phyloP scores from a whole-genome alignment of 2,329 filamentous ascomycete species.

The Zasmidium citrigriseum region DNA sequence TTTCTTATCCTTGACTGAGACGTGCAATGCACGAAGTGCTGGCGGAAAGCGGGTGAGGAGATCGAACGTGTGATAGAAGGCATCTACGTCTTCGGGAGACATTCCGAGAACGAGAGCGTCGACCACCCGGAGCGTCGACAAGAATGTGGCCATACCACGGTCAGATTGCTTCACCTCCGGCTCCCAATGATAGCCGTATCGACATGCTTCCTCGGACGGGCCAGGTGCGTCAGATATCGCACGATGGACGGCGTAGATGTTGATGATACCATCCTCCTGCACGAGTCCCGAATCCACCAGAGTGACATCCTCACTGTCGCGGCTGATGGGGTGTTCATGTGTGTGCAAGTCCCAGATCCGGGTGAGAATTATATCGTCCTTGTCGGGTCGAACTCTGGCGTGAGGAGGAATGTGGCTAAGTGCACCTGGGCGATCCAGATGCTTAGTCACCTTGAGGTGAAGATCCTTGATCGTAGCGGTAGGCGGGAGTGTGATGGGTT shows the following conservation, averaged over 20 bases:
- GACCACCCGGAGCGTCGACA: constrained; percentile 39
- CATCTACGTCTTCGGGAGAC: constrained; percentile 21
- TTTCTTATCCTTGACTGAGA: constrained; percentile 37
- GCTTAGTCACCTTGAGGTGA: constrained; percentile 22
- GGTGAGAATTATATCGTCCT: neutral
- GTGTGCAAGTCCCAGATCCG: constrained; percentile 33
- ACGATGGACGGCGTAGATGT: constrained; percentile 33
- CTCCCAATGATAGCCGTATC: constrained; percentile 30
- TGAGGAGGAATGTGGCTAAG: constrained; percentile 20
- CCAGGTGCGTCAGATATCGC: neutral
- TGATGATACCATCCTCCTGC: constrained; percentile 25
- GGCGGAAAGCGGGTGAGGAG: constrained; percentile 36
- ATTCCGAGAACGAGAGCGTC: constrained; percentile 24
- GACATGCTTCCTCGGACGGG: constrained; percentile 29
- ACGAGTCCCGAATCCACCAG: constrained; percentile 24
- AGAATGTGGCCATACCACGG: constrained; percentile 37
- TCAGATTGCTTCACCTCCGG: constrained; percentile 31
- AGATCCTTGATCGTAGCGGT: constrained; percentile 28
- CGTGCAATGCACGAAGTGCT: constrained; percentile 35
- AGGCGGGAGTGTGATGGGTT: constrained; percentile 18
- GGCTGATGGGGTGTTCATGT: constrained; percentile 31
- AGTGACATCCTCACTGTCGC: constrained; percentile 21
- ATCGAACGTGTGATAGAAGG: constrained; percentile 34
- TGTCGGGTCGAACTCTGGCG: constrained; percentile 14
- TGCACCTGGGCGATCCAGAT: too few species aligned